These are phyloP conservation scores for Fusarium incarnatum DNA, from an alignment of 2,329 filamentous ascomycete species.

Conservation along the genomic window DNA sequence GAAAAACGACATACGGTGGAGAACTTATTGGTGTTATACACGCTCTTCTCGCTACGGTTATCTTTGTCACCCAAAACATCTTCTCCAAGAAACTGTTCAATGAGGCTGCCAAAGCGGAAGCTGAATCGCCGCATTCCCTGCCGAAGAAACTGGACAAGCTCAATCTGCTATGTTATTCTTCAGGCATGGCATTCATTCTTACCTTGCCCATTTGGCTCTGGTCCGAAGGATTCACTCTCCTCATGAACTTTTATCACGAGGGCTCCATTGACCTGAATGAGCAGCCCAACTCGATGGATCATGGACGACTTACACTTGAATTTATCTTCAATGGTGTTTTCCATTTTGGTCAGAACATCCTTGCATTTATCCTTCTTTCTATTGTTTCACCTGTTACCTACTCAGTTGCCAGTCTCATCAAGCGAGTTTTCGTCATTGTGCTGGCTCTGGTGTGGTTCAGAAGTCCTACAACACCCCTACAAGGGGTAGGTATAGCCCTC, in stretches of 20 bases:
- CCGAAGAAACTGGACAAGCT: constrained; percentile 93
- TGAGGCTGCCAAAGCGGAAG: constrained; percentile 86
- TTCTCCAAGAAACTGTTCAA: constrained; percentile 99
- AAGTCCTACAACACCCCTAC: constrained; percentile 83
- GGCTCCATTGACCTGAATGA: constrained; percentile 75
- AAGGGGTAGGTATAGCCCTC: constrained; percentile 85
- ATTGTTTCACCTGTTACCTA: constrained; percentile 97
- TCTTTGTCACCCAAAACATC: constrained; percentile 98
- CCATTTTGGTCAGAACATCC: constrained; percentile 95
- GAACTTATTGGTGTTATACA: constrained; percentile 92
- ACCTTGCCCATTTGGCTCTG: constrained; percentile 94
- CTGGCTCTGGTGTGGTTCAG: constrained; percentile 97
- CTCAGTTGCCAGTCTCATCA: constrained; percentile 94
- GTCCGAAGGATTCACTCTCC: constrained; percentile 82
- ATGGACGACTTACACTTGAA: constrained; percentile 80
- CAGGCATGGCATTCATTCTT: constrained; percentile 87
- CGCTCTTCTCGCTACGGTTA: constrained; percentile 87
- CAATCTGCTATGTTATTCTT: constrained; percentile 97
- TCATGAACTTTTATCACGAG: constrained; percentile 82
- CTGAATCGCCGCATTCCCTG: constrained; percentile 71
- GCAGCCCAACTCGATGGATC: constrained; percentile 76
- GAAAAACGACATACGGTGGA: constrained; percentile 79
- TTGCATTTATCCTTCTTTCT: constrained; percentile 91
- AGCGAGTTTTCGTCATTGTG: constrained; percentile 96
- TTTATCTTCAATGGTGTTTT: constrained; percentile 97